Evolutionary conservation across 768 basidiomycete species (phyloP).

Genomic region (Mycena rebaudengoi): DNA sequence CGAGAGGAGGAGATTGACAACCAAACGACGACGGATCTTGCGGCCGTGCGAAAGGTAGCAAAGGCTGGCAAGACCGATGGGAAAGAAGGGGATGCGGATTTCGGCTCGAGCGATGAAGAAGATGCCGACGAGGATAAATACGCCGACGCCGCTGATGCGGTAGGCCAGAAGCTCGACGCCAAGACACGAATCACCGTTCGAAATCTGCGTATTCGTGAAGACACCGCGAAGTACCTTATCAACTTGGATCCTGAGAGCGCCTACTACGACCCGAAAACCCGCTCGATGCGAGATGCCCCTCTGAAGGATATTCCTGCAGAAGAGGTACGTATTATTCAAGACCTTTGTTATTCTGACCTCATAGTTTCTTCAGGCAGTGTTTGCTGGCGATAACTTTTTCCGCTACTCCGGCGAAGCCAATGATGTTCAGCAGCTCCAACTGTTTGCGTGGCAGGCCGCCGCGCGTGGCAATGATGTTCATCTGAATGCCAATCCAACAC

Average conservation of each 20-base stretch:
- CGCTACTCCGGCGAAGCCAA: constrained; percentile 93
- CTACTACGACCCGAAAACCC: constrained; percentile 99
- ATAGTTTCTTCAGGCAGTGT: constrained; percentile 65
- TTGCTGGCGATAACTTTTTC: constrained; percentile 97
- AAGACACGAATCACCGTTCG: constrained; percentile 98
- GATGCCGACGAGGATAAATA: constrained; percentile 98
- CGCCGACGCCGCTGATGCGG: constrained; percentile 96
- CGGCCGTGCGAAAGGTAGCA: constrained; percentile 93
- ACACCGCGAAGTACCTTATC: constrained; percentile 98
- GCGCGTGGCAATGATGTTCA: constrained; percentile 95
- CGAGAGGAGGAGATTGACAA: constrained; percentile 99
- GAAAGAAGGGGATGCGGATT: constrained; percentile 84
- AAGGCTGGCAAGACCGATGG: constrained; percentile 84
- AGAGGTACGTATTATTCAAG: constrained; percentile 66
- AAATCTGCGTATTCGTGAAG: constrained; percentile 97
- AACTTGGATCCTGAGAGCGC: constrained; percentile 95
- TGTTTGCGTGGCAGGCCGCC: constrained; percentile 98
- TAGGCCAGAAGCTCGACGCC: constrained; percentile 97
- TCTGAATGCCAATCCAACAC: constrained; percentile 95
- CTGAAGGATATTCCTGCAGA: constrained; percentile 78
- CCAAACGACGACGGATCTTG: constrained; percentile 91
- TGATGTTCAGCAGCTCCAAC: constrained; percentile 89
- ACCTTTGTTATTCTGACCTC: constrained; percentile 11
- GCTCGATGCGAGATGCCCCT: constrained; percentile 99
- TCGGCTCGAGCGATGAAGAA: constrained; percentile 96